Evolutionary conservation across 192 early-diverging fungal genomes (phyloP).

Genomic region (Backusella liffmaniae): DNA sequence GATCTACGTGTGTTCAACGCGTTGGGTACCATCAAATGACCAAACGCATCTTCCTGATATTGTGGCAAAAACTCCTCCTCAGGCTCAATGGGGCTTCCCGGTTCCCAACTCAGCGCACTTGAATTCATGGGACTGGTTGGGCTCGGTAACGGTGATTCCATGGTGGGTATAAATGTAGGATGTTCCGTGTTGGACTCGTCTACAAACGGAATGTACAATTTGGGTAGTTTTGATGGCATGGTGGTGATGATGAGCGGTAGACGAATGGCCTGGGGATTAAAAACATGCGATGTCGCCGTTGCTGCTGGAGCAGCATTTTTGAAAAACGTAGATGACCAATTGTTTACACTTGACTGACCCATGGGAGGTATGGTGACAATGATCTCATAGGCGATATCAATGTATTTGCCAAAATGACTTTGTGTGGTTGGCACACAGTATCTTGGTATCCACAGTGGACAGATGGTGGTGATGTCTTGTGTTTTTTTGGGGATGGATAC

Average conservation of each 20-base stretch:
- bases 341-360: background rate
- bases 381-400: constrained; percentile 25
- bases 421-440: constrained; percentile 20
- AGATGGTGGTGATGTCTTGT: background rate
- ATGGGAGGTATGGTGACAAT: constrained; percentile 18
- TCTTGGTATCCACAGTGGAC: constrained; percentile 15
- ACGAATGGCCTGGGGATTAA: constrained; percentile 1
- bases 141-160: constrained; percentile 2
- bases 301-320: too few species aligned
- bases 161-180: background rate
- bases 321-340: background rate
- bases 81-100: background rate
- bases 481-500: constrained; percentile 24
- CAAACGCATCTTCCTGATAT: background rate
- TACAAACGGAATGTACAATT: background rate
- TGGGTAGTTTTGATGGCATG: background rate
- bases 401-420: constrained; percentile 11
- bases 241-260: background rate
- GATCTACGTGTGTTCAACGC: background rate
- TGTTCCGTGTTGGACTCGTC: background rate
- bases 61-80: background rate
- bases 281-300: background rate
- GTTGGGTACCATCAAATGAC: constrained; percentile 4
- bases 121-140: background rate
- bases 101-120: background rate